Evolutionary conservation across 23 red algal species (phyloP).

Genomic region (Gracilariopsis chorda): DNA sequence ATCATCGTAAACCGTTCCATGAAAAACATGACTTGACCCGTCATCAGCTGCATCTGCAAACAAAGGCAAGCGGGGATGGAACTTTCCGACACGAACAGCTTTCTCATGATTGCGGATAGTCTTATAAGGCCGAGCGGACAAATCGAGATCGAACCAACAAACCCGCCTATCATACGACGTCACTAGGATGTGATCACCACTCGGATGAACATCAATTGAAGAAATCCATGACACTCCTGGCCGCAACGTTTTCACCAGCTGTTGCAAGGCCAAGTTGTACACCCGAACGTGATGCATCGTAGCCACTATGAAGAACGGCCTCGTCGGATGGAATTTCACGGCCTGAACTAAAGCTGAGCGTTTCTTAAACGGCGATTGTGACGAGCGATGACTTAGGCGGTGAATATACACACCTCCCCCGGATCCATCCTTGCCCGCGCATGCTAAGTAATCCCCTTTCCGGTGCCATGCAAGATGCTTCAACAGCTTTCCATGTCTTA

Average conservation of each 20-base stretch:
- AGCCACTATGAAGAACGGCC: conserved; percentile 87
- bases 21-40: conserved; percentile 81
- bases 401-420: conserved; percentile 78
- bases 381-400: conserved; percentile 68
- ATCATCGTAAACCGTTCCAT: conserved; percentile 92
- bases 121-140: conserved; percentile 75
- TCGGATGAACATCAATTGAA: conserved; percentile 85
- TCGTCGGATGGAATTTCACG: conserved; percentile 85
- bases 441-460: conserved; percentile 87
- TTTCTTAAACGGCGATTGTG: conserved; percentile 78
- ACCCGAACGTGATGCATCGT: conserved; percentile 89
- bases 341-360: conserved; percentile 45
- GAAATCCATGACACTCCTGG: conserved; percentile 87
- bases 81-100: conserved; percentile 64
- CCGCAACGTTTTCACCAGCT: conserved; percentile 74
- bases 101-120: conserved; percentile 67
- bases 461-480: conserved; percentile 77
- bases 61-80: conserved; percentile 77
- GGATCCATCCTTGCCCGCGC: conserved; percentile 53
- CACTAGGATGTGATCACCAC: conserved; percentile 89
- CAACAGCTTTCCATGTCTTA: conserved; percentile 44
- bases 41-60: conserved; percentile 91
- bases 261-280: conserved; percentile 69
- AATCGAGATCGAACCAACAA: conserved; percentile 94
- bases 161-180: conserved; percentile 77